Evolutionary conservation across 2,329 filamentous ascomycete species (phyloP), one percentile per base, ranked within the genome.

Genomic region (Fusarium incarnatum): DNA sequence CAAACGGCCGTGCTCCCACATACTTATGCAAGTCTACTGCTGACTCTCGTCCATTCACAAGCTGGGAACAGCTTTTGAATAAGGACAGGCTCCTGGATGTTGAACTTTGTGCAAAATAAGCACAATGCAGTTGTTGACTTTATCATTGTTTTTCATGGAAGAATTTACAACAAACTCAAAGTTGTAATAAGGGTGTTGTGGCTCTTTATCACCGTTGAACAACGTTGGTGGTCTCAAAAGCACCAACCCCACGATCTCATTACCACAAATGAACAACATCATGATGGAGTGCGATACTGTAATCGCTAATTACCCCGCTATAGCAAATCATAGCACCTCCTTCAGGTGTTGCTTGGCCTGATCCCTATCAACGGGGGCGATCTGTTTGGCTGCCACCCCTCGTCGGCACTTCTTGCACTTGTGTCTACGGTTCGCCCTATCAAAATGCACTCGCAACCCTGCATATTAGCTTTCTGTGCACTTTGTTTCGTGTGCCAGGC

Each of bases 381-480:
- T 67, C 60, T 61, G 34, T 65, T 74, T 71, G 63, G 64, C 54
- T 74, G 58, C 67, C 69, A 63, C 48, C 54, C 62, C 30, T 41
- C 66, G 57, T 66, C 73, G 73, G 73, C 73, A 75, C 67, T 74
- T 74, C 42, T 70, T 48, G 54, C 45, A 46, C 55, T 66, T 53
- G 49, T 58, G 20, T 65, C 44, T 50, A 67, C 60, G 67, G 62
- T 56, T 58, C 50, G 65, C 46, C 67, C 60, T 69, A 61, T 66
- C 54, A 71, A 60, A 52, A 45, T 62, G 53, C 37, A 56, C 37
- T 46, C 28, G 13, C 37, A 66, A 55, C 63, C 70, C 70, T 74
- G 68, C 68, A 69, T 64, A 74, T 64, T 61, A 73, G 67, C 50
- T 59, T 56, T 53, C 23, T 46, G 52, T 63, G 40, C 32, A 60